These are phyloP conservation scores for Dioszegia hungarica DNA, from an alignment of 768 basidiomycete species.

Conservation along the genomic window DNA sequence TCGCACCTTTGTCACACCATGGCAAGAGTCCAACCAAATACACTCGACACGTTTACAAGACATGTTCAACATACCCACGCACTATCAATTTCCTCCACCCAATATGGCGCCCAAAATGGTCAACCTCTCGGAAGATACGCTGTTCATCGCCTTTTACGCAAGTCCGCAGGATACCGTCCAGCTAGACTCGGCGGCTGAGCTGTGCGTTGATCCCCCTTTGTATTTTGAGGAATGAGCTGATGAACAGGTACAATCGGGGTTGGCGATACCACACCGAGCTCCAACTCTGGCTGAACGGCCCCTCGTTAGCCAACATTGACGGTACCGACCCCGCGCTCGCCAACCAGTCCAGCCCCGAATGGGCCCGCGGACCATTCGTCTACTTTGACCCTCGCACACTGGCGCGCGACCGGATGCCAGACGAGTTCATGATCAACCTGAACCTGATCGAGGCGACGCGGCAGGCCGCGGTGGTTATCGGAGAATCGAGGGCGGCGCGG, in stretches of 20 bases:
- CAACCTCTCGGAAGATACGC: constrained; percentile 83
- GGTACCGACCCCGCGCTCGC: background rate
- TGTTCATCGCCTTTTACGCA: constrained; percentile 98
- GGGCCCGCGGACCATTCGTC: constrained; percentile 59
- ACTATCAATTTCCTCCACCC: constrained; percentile 86
- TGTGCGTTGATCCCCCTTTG: constrained; percentile 58
- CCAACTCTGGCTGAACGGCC: constrained; percentile 81
- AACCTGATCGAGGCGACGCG: constrained; percentile 31
- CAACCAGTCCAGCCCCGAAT: constrained; percentile 17
- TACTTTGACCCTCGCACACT: constrained; percentile 56
- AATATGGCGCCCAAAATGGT: constrained; percentile 56
- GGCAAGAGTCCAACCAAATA: constrained; percentile 73
- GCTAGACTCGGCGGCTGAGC: constrained; percentile 81
- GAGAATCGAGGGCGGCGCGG: constrained; percentile 16
- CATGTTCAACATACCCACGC: constrained; percentile 80
- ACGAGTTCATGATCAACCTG: constrained; percentile 38
- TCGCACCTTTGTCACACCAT: constrained; percentile 91
- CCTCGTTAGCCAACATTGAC: constrained; percentile 43
- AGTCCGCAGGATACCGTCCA: constrained; percentile 86
- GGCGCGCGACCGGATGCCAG: constrained; percentile 31
- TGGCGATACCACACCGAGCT: constrained; percentile 96
- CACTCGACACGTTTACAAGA: constrained; percentile 63
- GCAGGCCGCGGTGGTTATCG: constrained; percentile 17
- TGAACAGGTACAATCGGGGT: constrained; percentile 75
- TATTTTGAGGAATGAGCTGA: constrained; percentile 9